Base-by-base conservation (phyloP, 192 early-diverging fungal genomes). In the Rhizophagus clarus region DNA sequence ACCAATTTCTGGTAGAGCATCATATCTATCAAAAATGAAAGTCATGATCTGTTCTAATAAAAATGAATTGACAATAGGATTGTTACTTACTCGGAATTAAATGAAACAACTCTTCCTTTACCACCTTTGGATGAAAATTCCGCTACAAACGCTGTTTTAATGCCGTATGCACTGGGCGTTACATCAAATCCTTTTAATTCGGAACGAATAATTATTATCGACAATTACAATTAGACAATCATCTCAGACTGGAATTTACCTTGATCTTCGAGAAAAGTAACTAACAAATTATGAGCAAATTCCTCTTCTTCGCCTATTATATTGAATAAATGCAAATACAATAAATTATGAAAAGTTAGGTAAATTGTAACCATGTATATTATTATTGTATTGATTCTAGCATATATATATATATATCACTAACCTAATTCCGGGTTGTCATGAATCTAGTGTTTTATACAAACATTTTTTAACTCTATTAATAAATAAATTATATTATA, bases 111-210 rank as follows among this genome's bases (percentile, higher is more conserved):
- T 10, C 68, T n/a, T 37, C 49, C 47, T 70, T 61, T 87, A 87
- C 92, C 89, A 49, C 40, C 29, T 12, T 81, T 84, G 31, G 88
- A 82, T 24, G 67, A 70, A 75, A 87, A 93, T 56, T 91, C 89
- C 9, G 94, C 93, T 29, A 91, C 81, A 81, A 96, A 96, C 0
- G 93, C 92, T 1, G 95, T 96, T 61, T 89, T 84, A 20, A 96
- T 75, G 1, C 88, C 92, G 82, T 76, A 92, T 6, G 88, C 91
- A 12, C 86, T 68, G 2, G 85, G 89, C 26, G 86, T 85, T 26
- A 95, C 87, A 1, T 76, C 37, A 79, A 93, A 95, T 22, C 92
- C 93, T 37, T n/a, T 32, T 66, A 90, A 83, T 34, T 72, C 17
- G 49, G 17, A 40, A 40, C 14, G 4, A 51, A 2, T 49, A 49